Conservation (phyloP, 352 stramenopile species). For the Globisporangium spiculum region DNA sequence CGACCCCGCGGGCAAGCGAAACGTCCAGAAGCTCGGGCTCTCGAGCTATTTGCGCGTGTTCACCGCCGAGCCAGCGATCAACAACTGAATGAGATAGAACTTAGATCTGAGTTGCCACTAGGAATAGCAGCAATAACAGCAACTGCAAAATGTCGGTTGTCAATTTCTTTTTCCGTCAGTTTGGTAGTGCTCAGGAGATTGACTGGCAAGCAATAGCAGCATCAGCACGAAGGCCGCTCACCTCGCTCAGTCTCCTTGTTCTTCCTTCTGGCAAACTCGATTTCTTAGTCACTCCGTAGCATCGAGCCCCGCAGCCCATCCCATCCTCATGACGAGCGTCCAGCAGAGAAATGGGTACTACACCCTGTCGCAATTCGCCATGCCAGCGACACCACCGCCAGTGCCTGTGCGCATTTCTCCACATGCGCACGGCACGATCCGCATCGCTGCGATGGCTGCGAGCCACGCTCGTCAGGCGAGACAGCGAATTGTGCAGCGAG, state of each 20-base stretch:
- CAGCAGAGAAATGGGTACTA: slow-evolving; percentile 10
- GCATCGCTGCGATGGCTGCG: slow-evolving; percentile 51
- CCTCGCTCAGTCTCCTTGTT: background rate
- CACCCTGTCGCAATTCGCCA: background rate
- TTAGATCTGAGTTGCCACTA: background rate
- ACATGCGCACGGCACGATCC: slow-evolving; percentile 28
- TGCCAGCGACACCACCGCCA: background rate
- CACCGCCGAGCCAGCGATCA: slow-evolving; percentile 33
- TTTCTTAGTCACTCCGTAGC: background rate
- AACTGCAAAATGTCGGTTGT: background rate
- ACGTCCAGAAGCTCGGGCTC: slow-evolving; percentile 62
- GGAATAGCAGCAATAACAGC: slow-evolving; percentile 4
- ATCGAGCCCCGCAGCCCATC: no score
- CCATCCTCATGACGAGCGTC: slow-evolving; percentile 12
- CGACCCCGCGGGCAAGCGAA: slow-evolving; percentile 59
- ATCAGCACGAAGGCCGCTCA: background rate
- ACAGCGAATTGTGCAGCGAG: slow-evolving; percentile 19
- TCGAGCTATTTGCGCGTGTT: slow-evolving; percentile 65
- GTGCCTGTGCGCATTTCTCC: slow-evolving; percentile 11
- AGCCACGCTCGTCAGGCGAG: slow-evolving; percentile 40
- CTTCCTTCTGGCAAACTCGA: background rate
- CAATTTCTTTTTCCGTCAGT: background rate
- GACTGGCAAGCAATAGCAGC: background rate
- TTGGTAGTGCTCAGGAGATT: background rate
- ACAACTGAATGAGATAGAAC: slow-evolving; percentile 20